Evolutionary conservation across 345 rosid species (phyloP).

Genomic region (Corchorus olitorius): DNA sequence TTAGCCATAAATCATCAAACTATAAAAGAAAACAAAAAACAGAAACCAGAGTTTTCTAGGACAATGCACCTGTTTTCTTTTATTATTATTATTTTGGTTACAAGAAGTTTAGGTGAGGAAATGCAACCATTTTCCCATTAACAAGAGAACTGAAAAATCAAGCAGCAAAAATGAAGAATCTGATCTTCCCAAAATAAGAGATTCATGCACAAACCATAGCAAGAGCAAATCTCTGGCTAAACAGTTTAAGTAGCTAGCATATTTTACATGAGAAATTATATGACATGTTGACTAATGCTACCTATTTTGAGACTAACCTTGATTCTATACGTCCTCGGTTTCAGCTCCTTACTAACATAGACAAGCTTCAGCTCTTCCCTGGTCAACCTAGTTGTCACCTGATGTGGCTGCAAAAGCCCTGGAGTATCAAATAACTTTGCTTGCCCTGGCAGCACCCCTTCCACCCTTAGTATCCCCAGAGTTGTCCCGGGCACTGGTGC

Average conservation of each 20-base stretch:
- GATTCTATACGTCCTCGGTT: conserved; percentile 90
- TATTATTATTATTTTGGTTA: too few species aligned
- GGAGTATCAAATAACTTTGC: conserved; percentile 92
- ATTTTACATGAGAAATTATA: background rate
- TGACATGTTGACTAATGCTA: background rate
- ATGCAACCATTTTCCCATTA: background rate
- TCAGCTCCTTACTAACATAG: conserved; percentile 72
- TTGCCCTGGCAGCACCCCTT: conserved; percentile 78
- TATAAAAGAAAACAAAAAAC: background rate
- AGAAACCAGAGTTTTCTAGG: conserved; percentile 3
- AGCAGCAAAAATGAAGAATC: background rate
- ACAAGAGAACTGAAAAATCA: background rate
- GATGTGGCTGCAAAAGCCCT: conserved; percentile 81
- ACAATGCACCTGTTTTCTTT: background rate
- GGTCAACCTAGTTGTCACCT: conserved; percentile 78
- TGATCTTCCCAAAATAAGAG: background rate
- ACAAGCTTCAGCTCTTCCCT: conserved; percentile 94
- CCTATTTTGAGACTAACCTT: conserved; percentile 52
- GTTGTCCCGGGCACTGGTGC: conserved; percentile 96
- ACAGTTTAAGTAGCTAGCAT: background rate
- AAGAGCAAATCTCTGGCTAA: background rate
- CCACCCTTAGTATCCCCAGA: conserved; percentile 76
- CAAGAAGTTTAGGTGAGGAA: too few species aligned
- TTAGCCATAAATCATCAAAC: conserved; percentile 8
- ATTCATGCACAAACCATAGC: background rate